phyloP scores from a whole-genome alignment of 352 stramenopile genomes.

The Phytophthora chlamydospora region DNA sequence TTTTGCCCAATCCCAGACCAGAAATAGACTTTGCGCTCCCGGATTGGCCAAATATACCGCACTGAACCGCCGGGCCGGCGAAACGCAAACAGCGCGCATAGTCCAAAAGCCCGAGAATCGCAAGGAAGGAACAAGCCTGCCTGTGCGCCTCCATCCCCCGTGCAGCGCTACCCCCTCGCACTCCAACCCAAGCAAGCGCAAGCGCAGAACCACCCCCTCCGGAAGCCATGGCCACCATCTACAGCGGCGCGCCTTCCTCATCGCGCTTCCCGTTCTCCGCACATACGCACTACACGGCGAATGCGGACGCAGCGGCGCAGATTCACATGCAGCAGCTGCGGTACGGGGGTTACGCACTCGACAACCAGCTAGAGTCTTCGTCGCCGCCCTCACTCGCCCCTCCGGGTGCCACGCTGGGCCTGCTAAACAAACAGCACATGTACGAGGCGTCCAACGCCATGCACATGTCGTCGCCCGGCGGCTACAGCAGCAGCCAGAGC shows the following conservation, averaged over 20 bases:
- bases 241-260: constrained; percentile 60
- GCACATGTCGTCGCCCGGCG: constrained; percentile 23
- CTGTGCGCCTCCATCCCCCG: not conserved
- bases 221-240: constrained; percentile 65
- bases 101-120: constrained; percentile 30
- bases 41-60: constrained; percentile 33
- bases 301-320: constrained; percentile 43
- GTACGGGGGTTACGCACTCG: constrained; percentile 54
- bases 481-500: constrained; percentile 38
- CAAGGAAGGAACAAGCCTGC: constrained; percentile 9
- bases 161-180: not conserved
- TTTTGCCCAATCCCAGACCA: not conserved
- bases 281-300: constrained; percentile 74
- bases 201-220: not conserved
- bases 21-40: not conserved
- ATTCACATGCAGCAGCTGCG: constrained; percentile 67
- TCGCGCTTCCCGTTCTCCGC: constrained; percentile 66
- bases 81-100: constrained; percentile 25
- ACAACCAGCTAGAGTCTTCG: constrained; percentile 42
- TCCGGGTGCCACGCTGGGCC: constrained; percentile 45
- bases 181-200: not conserved
- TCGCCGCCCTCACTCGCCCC: constrained; percentile 45
- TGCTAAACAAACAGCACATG: constrained; percentile 42
- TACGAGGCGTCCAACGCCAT: constrained; percentile 36
- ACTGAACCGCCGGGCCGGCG: constrained; percentile 26